Conservation (phyloP, 352 stramenopile genomes). For the Globisporangium orthogonon region DNA sequence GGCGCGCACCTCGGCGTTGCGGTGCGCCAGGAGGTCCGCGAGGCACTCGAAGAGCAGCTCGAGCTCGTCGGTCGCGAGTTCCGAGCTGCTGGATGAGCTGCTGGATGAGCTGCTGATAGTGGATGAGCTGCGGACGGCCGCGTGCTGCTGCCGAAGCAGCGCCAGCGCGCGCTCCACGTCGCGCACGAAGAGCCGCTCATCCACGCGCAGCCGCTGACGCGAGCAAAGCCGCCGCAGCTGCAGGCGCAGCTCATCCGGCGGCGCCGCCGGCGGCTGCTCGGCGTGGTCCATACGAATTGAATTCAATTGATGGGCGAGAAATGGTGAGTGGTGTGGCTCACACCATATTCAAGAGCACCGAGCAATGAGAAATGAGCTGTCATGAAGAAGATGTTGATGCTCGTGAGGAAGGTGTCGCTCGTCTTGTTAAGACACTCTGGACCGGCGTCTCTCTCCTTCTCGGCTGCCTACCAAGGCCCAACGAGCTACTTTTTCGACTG, state of each 20-base stretch:
- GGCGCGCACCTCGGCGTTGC: slow-evolving; percentile 58
- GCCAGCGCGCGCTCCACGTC: slow-evolving; percentile 60
- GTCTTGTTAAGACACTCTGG: too few relatives aligned
- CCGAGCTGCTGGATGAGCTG: background rate
- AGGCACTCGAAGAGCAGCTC: slow-evolving; percentile 65
- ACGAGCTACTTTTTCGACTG: background rate
- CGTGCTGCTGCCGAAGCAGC: slow-evolving; percentile 16
- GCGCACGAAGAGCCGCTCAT: slow-evolving; percentile 59
- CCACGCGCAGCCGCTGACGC: slow-evolving; percentile 51
- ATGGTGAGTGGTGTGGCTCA: too few relatives aligned
- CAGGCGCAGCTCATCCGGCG: slow-evolving; percentile 21
- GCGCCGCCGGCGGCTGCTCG: slow-evolving; percentile 4
- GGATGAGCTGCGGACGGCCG: background rate
- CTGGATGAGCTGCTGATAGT: too few relatives aligned
- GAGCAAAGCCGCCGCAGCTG: slow-evolving; percentile 58
- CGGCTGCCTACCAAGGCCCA: background rate
- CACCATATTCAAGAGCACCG: too few relatives aligned
- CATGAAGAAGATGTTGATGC: too few relatives aligned
- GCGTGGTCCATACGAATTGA: background rate
- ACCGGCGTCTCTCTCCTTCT: background rate
- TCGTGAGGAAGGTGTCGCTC: too few relatives aligned
- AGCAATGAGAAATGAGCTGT: too few relatives aligned
- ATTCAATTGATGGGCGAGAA: background rate
- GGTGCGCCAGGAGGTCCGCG: slow-evolving; percentile 59
- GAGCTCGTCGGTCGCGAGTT: slow-evolving; percentile 27